A percentile compares a stretch with the other conserved stretches of the same genome.
phyloP scores from a whole-genome alignment of 2,329 filamentous ascomycete genomes.

The Boeremia lycopersici region DNA sequence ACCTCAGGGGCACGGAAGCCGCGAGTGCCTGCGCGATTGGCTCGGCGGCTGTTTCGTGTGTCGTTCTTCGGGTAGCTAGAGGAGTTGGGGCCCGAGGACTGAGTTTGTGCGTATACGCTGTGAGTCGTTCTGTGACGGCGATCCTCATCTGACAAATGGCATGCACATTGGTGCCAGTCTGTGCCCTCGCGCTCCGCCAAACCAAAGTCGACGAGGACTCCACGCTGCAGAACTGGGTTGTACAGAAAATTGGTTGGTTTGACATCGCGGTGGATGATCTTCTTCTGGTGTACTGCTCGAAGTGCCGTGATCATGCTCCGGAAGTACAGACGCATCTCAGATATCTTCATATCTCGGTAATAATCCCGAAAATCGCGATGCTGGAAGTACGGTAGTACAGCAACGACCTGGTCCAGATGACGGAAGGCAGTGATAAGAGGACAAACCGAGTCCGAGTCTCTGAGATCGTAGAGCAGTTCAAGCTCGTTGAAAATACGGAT shows the following conservation, averaged over 20 bases:
- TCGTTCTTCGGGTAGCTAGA: conserved; percentile 87
- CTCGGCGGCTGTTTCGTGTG: conserved; percentile 82
- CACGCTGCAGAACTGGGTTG: conserved; percentile 77
- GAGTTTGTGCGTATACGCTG: conserved; percentile 65
- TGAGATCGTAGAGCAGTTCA: conserved; percentile 86
- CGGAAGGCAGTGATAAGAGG: conserved; percentile 97
- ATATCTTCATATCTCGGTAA: conserved; percentile 85
- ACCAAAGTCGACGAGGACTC: conserved; percentile 98
- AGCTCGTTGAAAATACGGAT: conserved; percentile 94
- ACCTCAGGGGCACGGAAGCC: conserved; percentile 97
- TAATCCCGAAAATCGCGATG: conserved; percentile 95
- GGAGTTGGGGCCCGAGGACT: conserved; percentile 44
- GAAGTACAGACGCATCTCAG: conserved; percentile 89
- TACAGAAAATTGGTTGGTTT: conserved; percentile 98
- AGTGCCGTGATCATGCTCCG: conserved; percentile 86
- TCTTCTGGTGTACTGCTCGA: conserved; percentile 77
- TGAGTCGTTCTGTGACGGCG: conserved; percentile 64
- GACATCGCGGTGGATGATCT: conserved; percentile 92
- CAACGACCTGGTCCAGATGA: conserved; percentile 90
- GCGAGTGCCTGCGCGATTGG: conserved; percentile 91
- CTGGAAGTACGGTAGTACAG: conserved; percentile 92
- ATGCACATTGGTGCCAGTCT: conserved; percentile 81
- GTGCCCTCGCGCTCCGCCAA: conserved; percentile 77
- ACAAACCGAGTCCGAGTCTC: conserved; percentile 83
- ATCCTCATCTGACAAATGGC: conserved; percentile 67